Evolutionary conservation across 371 early-diverging fungal species (phyloP).

Genomic region (Saksenaea vasiformis): DNA sequence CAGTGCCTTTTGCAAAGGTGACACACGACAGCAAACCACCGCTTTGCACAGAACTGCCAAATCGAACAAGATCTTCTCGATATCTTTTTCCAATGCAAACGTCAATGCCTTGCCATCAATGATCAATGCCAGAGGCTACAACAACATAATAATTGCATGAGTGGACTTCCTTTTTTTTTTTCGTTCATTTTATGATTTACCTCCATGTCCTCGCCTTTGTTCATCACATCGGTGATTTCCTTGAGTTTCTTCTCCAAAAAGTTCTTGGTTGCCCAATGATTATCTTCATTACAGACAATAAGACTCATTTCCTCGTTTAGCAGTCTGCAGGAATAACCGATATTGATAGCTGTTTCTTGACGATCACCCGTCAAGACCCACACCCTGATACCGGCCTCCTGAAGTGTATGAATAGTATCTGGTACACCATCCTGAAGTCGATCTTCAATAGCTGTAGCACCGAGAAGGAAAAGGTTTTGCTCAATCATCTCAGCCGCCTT

Average conservation of each 20-base stretch:
- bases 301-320: slow-evolving; percentile 84
- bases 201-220: slow-evolving; percentile 63
- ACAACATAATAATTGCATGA: no score
- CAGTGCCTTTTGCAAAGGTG: slow-evolving; percentile 92
- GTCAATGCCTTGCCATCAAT: slow-evolving; percentile 75
- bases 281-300: slow-evolving; percentile 82
- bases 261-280: slow-evolving; percentile 77
- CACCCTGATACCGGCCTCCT: slow-evolving; percentile 91
- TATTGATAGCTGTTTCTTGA: slow-evolving; percentile 93
- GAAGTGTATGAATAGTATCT: slow-evolving; percentile 94
- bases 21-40: slow-evolving; percentile 92
- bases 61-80: slow-evolving; percentile 73
- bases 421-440: slow-evolving; percentile 98
- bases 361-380: slow-evolving; percentile 98
- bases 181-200: no score
- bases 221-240: slow-evolving; percentile 61
- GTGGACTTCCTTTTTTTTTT: no score
- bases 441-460: slow-evolving; percentile 99
- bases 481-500: slow-evolving; percentile 95
- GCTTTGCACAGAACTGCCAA: slow-evolving; percentile 81
- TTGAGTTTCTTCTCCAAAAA: slow-evolving; percentile 76
- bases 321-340: slow-evolving; percentile 90
- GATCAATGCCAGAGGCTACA: slow-evolving; percentile 67
- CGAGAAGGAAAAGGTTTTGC: slow-evolving; percentile 86
- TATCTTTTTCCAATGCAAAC: slow-evolving; percentile 72